Base-by-base conservation (phyloP, 176 grass and related monocot genomes). In the Aegilops sharonensis region DNA sequence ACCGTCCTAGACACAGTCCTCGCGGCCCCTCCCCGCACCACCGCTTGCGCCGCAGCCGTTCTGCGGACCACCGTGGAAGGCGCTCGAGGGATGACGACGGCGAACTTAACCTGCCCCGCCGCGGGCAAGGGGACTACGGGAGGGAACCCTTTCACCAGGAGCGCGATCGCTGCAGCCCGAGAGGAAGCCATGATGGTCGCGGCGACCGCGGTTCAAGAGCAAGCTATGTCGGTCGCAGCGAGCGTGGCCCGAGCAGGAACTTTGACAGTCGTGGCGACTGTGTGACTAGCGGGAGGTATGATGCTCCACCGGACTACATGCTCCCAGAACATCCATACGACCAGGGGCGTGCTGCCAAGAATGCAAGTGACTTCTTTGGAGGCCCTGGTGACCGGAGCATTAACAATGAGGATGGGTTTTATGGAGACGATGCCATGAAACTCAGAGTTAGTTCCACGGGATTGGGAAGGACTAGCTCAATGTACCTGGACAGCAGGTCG, bases 261-360 rank as follows among this genome's bases (percentile, higher is more conserved):
- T 64, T 64, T 15, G 18, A 17, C 1, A 48, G 25, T 27, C 78
- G 35, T 10, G 39, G 21, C 20, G 18, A 74, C 45, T n/a, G 39
- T 42, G 11, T 15, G n/a, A 45, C 32, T 5, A 35, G 39, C 30
- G 40, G 56, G 31, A 36, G 74, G 36, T 81, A 89, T 11, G 64
- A 84, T 11, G 15, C 37, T 0, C 76, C 61, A 7, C 87, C 91
- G 7, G 52, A 75, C 63, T 87, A 87, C 81, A 90, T 90, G 81
- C 87, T 92, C 10, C 81, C 42, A 0, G 77, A 82, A 36, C 68
- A 90, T 36, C 91, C 85, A 3, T 89, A 84, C 1, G 68, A 89
- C 48, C 69, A 84, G 8, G 65, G 66, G 42, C 86, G 42, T 12
- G 12, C 61, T 11, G 80, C 52, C 34, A 84, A 36, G 75, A 91